Conservation (phyloP, 192 early-diverging fungal species). For the Backusella morwellensis region DNA sequence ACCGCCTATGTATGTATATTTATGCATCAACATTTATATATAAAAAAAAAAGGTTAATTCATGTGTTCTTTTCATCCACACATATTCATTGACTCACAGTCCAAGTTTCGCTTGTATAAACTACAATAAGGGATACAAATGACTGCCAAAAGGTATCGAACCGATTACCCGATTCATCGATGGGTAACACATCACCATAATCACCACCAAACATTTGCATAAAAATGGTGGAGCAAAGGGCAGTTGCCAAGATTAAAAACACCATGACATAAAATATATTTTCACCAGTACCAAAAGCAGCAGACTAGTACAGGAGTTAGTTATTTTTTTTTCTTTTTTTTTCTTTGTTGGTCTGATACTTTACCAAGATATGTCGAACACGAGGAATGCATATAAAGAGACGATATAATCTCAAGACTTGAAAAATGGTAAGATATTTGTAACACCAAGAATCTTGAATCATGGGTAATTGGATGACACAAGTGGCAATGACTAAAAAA, state of each 20-base stretch:
- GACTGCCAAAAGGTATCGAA: slow-evolving; percentile 35
- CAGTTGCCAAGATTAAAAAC: slow-evolving; percentile 25
- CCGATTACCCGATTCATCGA: slow-evolving; percentile 7
- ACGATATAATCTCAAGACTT: slow-evolving; percentile 44
- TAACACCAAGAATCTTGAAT: slow-evolving; percentile 41
- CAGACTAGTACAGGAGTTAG: slow-evolving; percentile 8
- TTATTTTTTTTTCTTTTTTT: not conserved
- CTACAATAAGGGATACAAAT: slow-evolving; percentile 27
- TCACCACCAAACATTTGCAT: slow-evolving; percentile 37
- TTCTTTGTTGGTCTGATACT: not conserved
- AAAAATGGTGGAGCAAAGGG: slow-evolving; percentile 24
- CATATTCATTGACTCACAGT: slow-evolving; percentile 15
- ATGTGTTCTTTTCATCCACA: not conserved
- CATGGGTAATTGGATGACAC: slow-evolving; percentile 48
- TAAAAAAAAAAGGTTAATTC: too few relatives aligned
- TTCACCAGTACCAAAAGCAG: slow-evolving; percentile 30
- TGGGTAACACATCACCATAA: slow-evolving; percentile 10
- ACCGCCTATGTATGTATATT: slow-evolving; percentile 29
- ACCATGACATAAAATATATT: slow-evolving; percentile 26
- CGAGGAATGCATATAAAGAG: slow-evolving; percentile 46
- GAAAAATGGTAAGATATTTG: slow-evolving; percentile 51
- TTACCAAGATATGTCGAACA: slow-evolving; percentile 44
- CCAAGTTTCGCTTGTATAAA: slow-evolving; percentile 34
- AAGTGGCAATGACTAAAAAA: slow-evolving; percentile 38
- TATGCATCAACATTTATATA: too few relatives aligned